Conservation (phyloP, 192 early-diverging fungal species). For the Piromyces finnis region DNA sequence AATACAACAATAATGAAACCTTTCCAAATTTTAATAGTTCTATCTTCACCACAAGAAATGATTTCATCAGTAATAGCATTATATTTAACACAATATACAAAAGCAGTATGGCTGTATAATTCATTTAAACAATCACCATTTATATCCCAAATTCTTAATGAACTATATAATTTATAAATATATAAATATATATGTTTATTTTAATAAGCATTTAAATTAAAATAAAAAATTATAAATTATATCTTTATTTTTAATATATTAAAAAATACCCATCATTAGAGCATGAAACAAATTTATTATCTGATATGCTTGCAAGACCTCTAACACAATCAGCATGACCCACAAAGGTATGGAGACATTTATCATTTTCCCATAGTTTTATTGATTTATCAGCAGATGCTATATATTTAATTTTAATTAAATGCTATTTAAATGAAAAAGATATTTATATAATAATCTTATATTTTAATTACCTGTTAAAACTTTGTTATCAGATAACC, state of each 20-base stretch:
- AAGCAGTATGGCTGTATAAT: slow-evolving; percentile 73
- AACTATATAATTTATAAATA: slow-evolving; percentile 23
- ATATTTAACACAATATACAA: slow-evolving; percentile 68
- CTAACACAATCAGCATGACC: slow-evolving; percentile 90
- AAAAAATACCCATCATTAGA: slow-evolving; percentile 58
- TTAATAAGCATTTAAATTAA: too few species aligned
- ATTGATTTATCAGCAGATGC: slow-evolving; percentile 88
- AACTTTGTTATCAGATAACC: slow-evolving; percentile 41
- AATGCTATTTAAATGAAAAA: too few species aligned
- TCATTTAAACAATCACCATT: slow-evolving; percentile 52
- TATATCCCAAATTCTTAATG: slow-evolving; percentile 65
- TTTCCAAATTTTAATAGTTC: slow-evolving; percentile 70
- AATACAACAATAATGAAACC: slow-evolving; percentile 20
- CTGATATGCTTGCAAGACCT: slow-evolving; percentile 40
- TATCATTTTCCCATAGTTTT: slow-evolving; percentile 53
- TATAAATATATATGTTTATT: background rate
- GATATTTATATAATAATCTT: too few species aligned
- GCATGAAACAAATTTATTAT: slow-evolving; percentile 60
- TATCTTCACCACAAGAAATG: slow-evolving; percentile 86
- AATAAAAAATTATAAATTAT: too few species aligned
- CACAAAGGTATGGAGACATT: slow-evolving; percentile 32
- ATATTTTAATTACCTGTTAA: too few species aligned
- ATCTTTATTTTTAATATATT: too few species aligned
- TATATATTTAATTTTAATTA: slow-evolving; percentile 6
- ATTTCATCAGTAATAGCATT: slow-evolving; percentile 49